Evolutionary conservation across 164 flowering plant species (phyloP).

Genomic region (Vitis vinifera): ASM3070453v1 NC_081819.1:1843001-1843500

Average conservation of each 20-base stretch:
- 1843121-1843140: no score
- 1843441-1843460: conserved; percentile 36
- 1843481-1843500: conserved; percentile 43
- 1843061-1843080: conserved; percentile 3
- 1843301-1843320: conserved; percentile 28
- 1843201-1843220: no score
- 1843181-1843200: no score
- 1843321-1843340: conserved; percentile 33
- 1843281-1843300: conserved; percentile 38
- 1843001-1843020: conserved; percentile 39
- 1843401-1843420: conserved; percentile 34
- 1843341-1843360: conserved; percentile 20
- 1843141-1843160: no score
- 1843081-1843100: no score
- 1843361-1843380: conserved; percentile 13
- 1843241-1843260: no score
- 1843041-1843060: no score
- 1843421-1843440: conserved; percentile 39
- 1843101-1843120: no score
- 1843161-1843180: no score
- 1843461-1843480: conserved; percentile 37
- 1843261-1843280: conserved; percentile 31
- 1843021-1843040: conserved; percentile 22
- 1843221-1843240: no score
- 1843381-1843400: conserved; percentile 29